Base-by-base conservation (phyloP, 2,329 filamentous ascomycete genomes). In the Aspergillus alliaceus region DNA sequence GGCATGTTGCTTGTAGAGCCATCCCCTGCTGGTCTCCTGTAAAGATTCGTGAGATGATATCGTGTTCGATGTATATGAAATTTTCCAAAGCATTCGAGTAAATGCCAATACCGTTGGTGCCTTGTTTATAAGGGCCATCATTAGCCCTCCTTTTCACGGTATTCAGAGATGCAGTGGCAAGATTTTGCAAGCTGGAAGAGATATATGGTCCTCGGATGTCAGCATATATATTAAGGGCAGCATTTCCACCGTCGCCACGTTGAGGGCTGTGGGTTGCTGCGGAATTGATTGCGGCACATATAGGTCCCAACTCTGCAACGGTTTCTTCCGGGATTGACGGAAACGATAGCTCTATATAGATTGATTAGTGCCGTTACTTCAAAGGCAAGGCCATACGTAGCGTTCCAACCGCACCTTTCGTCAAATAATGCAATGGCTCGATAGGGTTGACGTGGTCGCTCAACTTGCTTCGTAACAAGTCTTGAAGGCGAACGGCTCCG, bases 341-440 rank as follows among this genome's bases (percentile, higher is more conserved):
- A 67, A 98, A 99, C 1, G 90, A 86, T 14, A 85, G 79, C 50
- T 85, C 82, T 84, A 59, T 6, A 35, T n/a, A 29, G 6, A 31
- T 2, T 14, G n/a, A 48, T 48, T 32, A 48, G 12, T 32, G 6
- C 9, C 8, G 12, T 6, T 14, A 11, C 2, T n/a, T 8, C n/a
- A 7, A 32, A 32, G 2, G 1, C n/a, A 20, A n/a, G 20, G 3
- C 2, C 7, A 40, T 24, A 14, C 12, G 2, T 51, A 8, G 11
- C n/a, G 40, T 32, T 32, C 2, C 40, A 18, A 31, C 58, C 27
- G n/a, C 54, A 79, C 91, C 86, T 75, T 98, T 98, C 18, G 92
- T 97, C 67, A 97, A 88, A 70, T 89, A 97, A 74, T 96, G 90
- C 44, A 99, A 79, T 7, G 95, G 93, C 70, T 99, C 95, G 50